phyloP scores from a whole-genome alignment of 225 moss, liverwort and hornwort genomes.

The Anthoceros angustus region DNA sequence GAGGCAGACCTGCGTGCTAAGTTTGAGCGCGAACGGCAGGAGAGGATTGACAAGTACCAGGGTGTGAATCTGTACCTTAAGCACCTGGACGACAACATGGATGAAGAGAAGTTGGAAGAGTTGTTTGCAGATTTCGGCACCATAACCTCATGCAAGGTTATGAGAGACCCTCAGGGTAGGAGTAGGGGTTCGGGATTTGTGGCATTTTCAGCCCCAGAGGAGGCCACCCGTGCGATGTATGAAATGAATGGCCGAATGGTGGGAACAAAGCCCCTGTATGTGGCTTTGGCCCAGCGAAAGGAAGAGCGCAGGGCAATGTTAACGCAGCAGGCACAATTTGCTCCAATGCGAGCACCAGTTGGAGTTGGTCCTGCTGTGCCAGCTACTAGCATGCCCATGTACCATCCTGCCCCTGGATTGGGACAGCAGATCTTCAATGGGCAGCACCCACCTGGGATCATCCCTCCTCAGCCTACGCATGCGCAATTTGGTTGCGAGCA shows the following conservation, averaged over 20 bases:
- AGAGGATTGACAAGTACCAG: conserved; percentile 90
- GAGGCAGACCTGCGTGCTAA: conserved; percentile 87
- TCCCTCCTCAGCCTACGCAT: too few relatives aligned
- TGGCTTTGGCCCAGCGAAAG: conserved; percentile 84
- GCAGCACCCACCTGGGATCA: too few relatives aligned
- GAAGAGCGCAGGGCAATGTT: conserved; percentile 88
- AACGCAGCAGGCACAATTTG: conserved; percentile 85
- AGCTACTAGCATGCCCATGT: conserved; percentile 87
- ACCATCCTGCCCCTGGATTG: conserved; percentile 83
- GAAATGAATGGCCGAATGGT: conserved; percentile 98
- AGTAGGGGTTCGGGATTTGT: conserved; percentile 95
- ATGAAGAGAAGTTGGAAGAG: conserved; percentile 81
- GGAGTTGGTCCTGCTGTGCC: conserved; percentile 63
- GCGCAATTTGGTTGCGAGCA: too few relatives aligned
- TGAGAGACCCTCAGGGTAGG: conserved; percentile 84
- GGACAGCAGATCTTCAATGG: conserved; percentile 9
- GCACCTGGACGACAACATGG: conserved; percentile 79
- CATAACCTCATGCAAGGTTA: conserved; percentile 92
- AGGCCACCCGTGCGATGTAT: conserved; percentile 77
- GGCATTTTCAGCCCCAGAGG: conserved; percentile 76
- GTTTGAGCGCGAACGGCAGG: conserved; percentile 90
- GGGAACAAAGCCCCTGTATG: conserved; percentile 80
- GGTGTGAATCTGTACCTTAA: conserved; percentile 85
- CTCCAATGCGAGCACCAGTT: conserved; percentile 79
- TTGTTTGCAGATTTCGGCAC: conserved; percentile 78